Base-by-base conservation (phyloP, 2,329 filamentous ascomycete genomes). In the Colletotrichum simmondsii region DNA sequence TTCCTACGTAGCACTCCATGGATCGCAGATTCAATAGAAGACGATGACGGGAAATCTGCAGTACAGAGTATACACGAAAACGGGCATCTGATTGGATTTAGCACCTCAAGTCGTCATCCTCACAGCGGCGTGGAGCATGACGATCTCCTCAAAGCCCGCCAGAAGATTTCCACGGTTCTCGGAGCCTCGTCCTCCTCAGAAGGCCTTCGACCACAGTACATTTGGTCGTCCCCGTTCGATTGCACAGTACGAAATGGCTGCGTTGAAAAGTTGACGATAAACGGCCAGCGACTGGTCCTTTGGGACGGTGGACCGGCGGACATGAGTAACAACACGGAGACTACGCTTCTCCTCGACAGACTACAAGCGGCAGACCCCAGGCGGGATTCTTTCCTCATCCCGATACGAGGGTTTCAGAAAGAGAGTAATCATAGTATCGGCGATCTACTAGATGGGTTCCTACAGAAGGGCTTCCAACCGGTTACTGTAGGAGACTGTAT, bases 191-290 rank as follows among this genome's bases (percentile, higher is more conserved):
- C 35, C 12, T 37, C 56, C 35, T 30, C 54, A 4, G 24, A 19
- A 6, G 19, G 16, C 4, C 26, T 22, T n/a, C 65, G 49, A 19
- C 65, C 56, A 2, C 42, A 30, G n/a, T 67, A 67, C 14, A 24
- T 61, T 5, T 28, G 56, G n/a, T 16, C 52, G 11, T 54, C 56
- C 24, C 65, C 56, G 0, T n/a, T 26, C 1, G 16, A 22, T 54
- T 67, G 65, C 11, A 67, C 30, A n/a, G 57, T 67, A 37, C n/a
- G 52, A 10, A 67, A 67, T 6, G 65, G 56, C 26, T 67, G 65
- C n/a, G 56, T 61, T 7, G 65, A 67, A 46, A 67, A 24, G 16
- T 32, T 67, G n/a, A 61, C 65, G 0, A 22, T 61, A 4, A 46
- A 49, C 19, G 65, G 56, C n/a, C 54, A 59, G 30, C 28, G 65